These are phyloP conservation scores for Naganishia antarctica DNA, from an alignment of 768 basidiomycete species.

Conservation along the genomic window DNA sequence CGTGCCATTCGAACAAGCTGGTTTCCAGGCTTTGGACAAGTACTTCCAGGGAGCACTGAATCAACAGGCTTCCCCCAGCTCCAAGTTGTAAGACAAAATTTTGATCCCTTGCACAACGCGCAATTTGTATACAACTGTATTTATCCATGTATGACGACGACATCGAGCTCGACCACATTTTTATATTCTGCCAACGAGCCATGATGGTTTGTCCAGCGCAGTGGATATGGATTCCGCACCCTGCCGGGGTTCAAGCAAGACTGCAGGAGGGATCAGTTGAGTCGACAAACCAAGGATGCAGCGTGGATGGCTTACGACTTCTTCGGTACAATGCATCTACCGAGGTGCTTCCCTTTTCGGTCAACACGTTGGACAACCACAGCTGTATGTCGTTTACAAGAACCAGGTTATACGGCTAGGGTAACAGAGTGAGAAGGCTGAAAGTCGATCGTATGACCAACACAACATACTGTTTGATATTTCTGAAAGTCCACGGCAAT, in stretches of 20 bases:
- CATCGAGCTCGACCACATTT: background rate
- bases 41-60: constrained; percentile 38
- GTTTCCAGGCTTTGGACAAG: constrained; percentile 38
- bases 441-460: background rate
- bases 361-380: constrained; percentile 39
- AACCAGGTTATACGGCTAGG: constrained; percentile 61
- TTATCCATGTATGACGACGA: constrained; percentile 6
- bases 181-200: constrained; percentile 35
- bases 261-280: constrained; percentile 22
- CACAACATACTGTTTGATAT: constrained; percentile 42
- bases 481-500: constrained; percentile 66
- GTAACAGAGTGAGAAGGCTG: constrained; percentile 3
- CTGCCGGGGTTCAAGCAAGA: constrained; percentile 46
- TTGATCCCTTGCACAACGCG: constrained; percentile 15
- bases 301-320: constrained; percentile 34
- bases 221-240: constrained; percentile 37
- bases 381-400: constrained; percentile 80
- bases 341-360: constrained; percentile 43
- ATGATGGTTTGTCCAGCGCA: constrained; percentile 41
- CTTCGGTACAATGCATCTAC: constrained; percentile 46
- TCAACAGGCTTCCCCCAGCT: background rate
- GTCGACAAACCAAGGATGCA: background rate
- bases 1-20: constrained; percentile 36
- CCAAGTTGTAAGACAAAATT: constrained; percentile 20
- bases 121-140: constrained; percentile 8